Evolutionary conservation across 2,329 filamentous ascomycete genomes (phyloP), one percentile per base, ranked within the genome.

Genomic region (Sclerotinia minor): DNA sequence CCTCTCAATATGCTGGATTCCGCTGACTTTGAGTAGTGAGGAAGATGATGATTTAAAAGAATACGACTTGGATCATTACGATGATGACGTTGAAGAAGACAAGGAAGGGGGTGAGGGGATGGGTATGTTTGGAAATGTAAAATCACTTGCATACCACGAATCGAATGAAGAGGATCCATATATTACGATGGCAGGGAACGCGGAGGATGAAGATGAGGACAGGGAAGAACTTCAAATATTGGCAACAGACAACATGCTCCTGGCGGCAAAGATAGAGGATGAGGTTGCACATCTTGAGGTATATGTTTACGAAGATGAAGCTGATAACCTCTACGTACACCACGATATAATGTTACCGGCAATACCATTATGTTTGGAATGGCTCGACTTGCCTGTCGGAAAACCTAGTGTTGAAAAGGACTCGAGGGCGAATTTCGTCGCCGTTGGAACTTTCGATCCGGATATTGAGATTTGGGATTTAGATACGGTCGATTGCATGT

Each of bases 281-380:
- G 95, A 99, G 78, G 89, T 99, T 70, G 94, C 95, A 24, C 94
- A 98, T 79, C 84, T 99, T 35, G 95, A 99, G 79, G 91, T 98
- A 26, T 97, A 98, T 76, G 93, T 99, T 38, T 99, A 98, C 80
- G 95, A 99, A 79, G 95, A 98, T 75, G 88, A 88, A 70, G 91
- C 89, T 55, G 95, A 98, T 80, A 99, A 99, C 78, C 89, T 99
- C 70, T 99, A 99, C 79, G 94, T 99, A 32, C 95, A 99, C 81
- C 95, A 99, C 85, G 95, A 99, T 79, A 96, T 99, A 75, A 98
- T 99, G 94, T 86, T 99, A 67, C 95, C 95, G 44, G 94, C 94
- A 32, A 97, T 99, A 76, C 95, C 95, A 15, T 87, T 99, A 8
- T 95, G 92, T 76, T 86, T 98, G 52, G 95, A 99, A 81, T 99